Conservation (phyloP, 805 yeast species). For the Starmera dryadoides region DNA sequence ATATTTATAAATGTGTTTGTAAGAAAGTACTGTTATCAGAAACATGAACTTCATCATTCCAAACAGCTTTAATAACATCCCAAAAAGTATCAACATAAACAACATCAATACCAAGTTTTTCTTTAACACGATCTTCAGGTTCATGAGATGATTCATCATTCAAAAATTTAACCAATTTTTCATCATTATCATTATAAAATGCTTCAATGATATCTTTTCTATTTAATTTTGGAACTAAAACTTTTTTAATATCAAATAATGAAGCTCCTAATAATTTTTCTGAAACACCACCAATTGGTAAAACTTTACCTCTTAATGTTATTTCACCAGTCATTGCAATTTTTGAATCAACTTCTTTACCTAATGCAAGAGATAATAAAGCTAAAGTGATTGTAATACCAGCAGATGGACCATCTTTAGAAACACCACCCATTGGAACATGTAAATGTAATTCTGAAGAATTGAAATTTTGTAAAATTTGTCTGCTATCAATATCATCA, state of each 20-base stretch:
- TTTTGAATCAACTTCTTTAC: conserved; percentile 38
- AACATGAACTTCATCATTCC: conserved; percentile 41
- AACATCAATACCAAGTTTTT: conserved; percentile 52
- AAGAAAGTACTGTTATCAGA: not conserved
- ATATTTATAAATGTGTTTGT: not conserved
- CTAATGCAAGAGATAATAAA: conserved; percentile 63
- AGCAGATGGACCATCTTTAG: conserved; percentile 48
- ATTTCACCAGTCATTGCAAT: conserved; percentile 88
- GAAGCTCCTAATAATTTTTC: conserved; percentile 80
- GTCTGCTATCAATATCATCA: conserved; percentile 20
- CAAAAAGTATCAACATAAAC: conserved; percentile 68
- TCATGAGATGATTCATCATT: conserved; percentile 21
- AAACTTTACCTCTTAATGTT: conserved; percentile 67
- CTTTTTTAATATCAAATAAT: conserved; percentile 52
- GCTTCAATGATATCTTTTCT: conserved; percentile 46
- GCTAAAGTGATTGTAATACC: conserved; percentile 76
- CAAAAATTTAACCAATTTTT: conserved; percentile 14
- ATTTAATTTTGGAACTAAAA: conserved; percentile 66
- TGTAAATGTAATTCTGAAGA: conserved; percentile 59
- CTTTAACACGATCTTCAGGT: conserved; percentile 42
- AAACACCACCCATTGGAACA: conserved; percentile 62
- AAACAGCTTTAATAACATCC: conserved; percentile 67
- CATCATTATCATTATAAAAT: conserved; percentile 16
- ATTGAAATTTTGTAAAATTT: conserved; percentile 36
- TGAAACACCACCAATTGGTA: conserved; percentile 77